Percentiles rank a stretch among this genome's conserved stretches.
phyloP scores from a whole-genome alignment of 257 asterid genomes.

The Gentiana dahurica region DNA sequence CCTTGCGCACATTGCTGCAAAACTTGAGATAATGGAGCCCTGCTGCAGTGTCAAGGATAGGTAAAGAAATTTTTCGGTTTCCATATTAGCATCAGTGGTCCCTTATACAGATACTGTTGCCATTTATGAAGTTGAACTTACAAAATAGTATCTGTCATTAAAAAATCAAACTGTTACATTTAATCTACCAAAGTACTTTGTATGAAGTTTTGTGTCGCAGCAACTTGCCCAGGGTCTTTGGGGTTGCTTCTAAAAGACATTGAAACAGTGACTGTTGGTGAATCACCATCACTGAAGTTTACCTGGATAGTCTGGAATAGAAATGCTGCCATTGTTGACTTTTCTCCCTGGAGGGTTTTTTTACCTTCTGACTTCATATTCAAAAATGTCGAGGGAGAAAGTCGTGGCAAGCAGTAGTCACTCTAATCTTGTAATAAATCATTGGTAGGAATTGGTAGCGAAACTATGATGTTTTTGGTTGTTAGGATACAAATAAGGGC shows the following conservation, averaged over 20 bases:
- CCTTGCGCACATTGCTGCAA: constrained; percentile 86
- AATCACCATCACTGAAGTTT: background rate
- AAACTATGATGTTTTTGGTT: too few species aligned
- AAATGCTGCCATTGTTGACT: too few species aligned
- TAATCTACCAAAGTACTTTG: background rate
- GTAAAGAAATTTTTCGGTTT: constrained; percentile 26
- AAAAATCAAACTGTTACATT: background rate
- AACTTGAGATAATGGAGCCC: constrained; percentile 97
- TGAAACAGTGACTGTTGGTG: background rate
- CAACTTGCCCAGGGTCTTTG: too few species aligned
- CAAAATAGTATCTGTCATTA: background rate
- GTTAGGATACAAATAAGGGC: too few species aligned
- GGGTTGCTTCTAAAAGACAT: too few species aligned
- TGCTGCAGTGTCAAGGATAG: constrained; percentile 98
- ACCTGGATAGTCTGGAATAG: too few species aligned
- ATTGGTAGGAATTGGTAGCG: too few species aligned
- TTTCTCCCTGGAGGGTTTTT: too few species aligned
- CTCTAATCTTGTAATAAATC: too few species aligned
- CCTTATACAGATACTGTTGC: background rate
- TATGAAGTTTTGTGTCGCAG: background rate
- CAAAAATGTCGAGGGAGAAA: too few species aligned
- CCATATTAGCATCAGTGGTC: background rate
- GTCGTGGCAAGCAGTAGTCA: too few species aligned
- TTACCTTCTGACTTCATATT: too few species aligned
- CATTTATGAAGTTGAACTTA: background rate